Evolutionary conservation across 495 filamentous ascomycete species (phyloP).

Genomic region (Aspergillus leporis): DNA sequence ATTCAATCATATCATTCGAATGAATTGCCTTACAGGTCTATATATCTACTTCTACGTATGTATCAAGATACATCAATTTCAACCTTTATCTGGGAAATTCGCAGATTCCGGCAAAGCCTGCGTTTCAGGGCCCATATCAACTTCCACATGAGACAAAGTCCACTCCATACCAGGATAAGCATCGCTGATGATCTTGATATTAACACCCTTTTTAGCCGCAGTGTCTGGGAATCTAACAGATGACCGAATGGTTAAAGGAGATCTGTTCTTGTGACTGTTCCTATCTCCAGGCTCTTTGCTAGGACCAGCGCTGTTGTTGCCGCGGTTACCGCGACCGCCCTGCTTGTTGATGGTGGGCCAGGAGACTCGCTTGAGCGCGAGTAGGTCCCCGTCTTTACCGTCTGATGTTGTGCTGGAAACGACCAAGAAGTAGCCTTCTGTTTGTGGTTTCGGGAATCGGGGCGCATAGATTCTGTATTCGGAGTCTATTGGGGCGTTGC

Average conservation of each 20-base stretch:
- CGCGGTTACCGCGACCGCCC: conserved; percentile 13
- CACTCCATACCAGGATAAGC: conserved; percentile 83
- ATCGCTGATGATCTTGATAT: conserved; percentile 79
- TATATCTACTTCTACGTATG: not conserved
- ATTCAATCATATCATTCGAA: not conserved
- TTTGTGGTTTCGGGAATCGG: conserved; percentile 89
- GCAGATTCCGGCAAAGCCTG: conserved; percentile 22
- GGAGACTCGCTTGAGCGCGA: conserved; percentile 80
- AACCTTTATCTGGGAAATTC: conserved; percentile 5
- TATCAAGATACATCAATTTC: not conserved
- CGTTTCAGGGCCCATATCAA: conserved; percentile 21
- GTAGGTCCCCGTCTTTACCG: conserved; percentile 65
- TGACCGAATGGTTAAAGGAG: conserved; percentile 31
- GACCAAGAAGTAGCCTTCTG: conserved; percentile 89
- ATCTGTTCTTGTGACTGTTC: conserved; percentile 14
- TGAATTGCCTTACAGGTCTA: not conserved
- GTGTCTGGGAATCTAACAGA: conserved; percentile 62
- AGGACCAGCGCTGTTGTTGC: conserved; percentile 23
- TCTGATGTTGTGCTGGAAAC: conserved; percentile 54
- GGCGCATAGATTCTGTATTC: conserved; percentile 80
- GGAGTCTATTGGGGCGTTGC: conserved; percentile 61
- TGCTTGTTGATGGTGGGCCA: conserved; percentile 55
- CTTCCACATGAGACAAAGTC: conserved; percentile 35
- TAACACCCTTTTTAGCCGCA: conserved; percentile 42
- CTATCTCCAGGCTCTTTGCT: conserved; percentile 28